Conservation (phyloP, 2,329 filamentous ascomycete species). For the Colletotrichum lentis region DNA sequence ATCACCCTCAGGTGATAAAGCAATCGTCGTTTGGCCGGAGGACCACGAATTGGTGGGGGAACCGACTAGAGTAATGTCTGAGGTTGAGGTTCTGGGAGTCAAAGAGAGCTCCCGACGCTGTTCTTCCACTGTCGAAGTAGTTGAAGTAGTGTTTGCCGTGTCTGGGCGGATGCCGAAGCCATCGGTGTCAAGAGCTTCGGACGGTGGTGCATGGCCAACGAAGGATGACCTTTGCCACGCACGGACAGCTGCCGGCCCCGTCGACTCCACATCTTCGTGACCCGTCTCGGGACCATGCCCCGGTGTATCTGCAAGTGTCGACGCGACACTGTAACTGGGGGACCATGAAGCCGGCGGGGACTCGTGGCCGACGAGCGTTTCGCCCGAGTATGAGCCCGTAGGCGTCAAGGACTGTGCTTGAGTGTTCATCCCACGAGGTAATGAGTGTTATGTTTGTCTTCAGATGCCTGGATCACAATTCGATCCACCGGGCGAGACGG, state of each 20-base stretch:
- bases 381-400: neutral
- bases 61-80: neutral
- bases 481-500: neutral
- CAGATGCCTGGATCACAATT: neutral
- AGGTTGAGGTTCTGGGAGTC: neutral
- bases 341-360: constrained; percentile 3
- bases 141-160: neutral
- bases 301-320: neutral
- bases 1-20: neutral
- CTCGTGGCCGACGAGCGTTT: neutral
- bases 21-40: neutral
- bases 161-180: neutral
- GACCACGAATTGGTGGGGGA: neutral
- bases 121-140: neutral
- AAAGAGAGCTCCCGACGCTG: neutral
- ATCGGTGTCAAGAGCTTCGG: neutral
- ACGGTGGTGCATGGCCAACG: neutral
- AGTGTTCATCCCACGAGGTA: neutral
- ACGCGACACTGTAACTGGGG: neutral
- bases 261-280: neutral
- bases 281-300: neutral
- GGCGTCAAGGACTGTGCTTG: neutral
- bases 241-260: neutral
- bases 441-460: neutral
- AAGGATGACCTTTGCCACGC: neutral